Conservation (phyloP, 2,329 filamentous ascomycete species). For the Phialemonium atrogriseum region DNA sequence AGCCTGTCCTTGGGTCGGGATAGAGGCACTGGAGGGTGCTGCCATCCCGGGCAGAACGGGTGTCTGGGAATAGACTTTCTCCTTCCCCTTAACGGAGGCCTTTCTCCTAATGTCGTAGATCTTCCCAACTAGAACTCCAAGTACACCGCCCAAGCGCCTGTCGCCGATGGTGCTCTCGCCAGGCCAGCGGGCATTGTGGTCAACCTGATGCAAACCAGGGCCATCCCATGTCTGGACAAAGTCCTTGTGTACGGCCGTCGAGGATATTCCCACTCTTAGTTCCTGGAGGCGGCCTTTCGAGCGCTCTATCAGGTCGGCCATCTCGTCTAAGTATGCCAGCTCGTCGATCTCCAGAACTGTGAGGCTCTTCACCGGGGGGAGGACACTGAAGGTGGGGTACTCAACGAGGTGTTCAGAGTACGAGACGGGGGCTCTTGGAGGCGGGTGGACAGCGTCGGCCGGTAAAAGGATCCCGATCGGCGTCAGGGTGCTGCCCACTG, state of each 20-base stretch:
- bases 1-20: background rate
- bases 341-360: slow-evolving; percentile 78
- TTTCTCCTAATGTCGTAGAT: slow-evolving; percentile 49
- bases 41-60: too few relatives aligned
- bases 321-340: slow-evolving; percentile 73
- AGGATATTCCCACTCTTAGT: slow-evolving; percentile 64
- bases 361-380: slow-evolving; percentile 66
- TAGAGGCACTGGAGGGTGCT: background rate
- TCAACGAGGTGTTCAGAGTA: slow-evolving; percentile 56
- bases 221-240: slow-evolving; percentile 59
- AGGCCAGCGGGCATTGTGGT: slow-evolving; percentile 48
- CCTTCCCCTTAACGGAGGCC: slow-evolving; percentile 8
- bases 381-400: slow-evolving; percentile 70
- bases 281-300: slow-evolving; percentile 60
- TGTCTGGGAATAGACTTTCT: slow-evolving; percentile 4
- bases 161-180: slow-evolving; percentile 51
- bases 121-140: slow-evolving; percentile 60
- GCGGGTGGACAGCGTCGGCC: slow-evolving; percentile 19
- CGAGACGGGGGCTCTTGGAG: slow-evolving; percentile 28
- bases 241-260: slow-evolving; percentile 32
- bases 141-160: slow-evolving; percentile 56
- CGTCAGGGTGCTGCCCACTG: slow-evolving; percentile 29
- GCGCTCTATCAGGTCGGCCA: slow-evolving; percentile 66
- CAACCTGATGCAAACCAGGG: slow-evolving; percentile 52
- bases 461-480: slow-evolving; percentile 30